Evolutionary conservation across 2,329 filamentous ascomycete genomes (phyloP), one percentile per base, ranked within the genome.

Genomic region (Pseudonectria buxi): DNA sequence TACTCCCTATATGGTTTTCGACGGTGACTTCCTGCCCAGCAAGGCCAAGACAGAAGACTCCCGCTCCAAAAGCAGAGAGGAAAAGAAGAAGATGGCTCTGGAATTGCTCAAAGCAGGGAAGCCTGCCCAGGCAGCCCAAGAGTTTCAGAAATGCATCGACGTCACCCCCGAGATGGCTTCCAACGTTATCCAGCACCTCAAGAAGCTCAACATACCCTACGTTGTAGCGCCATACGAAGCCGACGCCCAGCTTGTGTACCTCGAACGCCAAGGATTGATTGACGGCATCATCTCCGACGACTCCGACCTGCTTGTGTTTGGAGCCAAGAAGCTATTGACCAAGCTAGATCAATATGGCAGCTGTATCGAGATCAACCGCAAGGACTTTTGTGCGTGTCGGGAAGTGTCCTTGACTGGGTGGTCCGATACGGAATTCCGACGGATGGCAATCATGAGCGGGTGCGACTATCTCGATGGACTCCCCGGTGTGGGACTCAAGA

Each of bases 181-280:
- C 6, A 74, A 85, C 47, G 66, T 96, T 35, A 98, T 98, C 39
- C 88, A 95, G 48, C 86, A 94, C 58, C 71, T 96, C 51, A 95
- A 94, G 64, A 77, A 78, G 52, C 68, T 81, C 53, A 73, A 78
- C 26, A 74, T 98, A 12, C 76, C 86, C 38, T 96, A 95, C 56
- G 72, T 98, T 36, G 94, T 98, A 13, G 92, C 92, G 1, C 92
- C 92, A 0, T 98, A 95, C 62, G 92, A 98, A 68, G 92, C 92
- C 30, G 92, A 98, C 61, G 83, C 90, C n/a, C 90, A 98, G 61
- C 73, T 98, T 50, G 89, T 88, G 16, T 98, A 96, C 56, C 72
- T 98, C 26, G 92, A 98, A 62, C 80, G 81, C 32, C 76, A 86
- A 40, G 90, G 90, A 1, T 68, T 89, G 33, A 83, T 95, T 49